Base-by-base conservation (phyloP, 2,329 filamentous ascomycete genomes). In the Dactylellina parvicollis region DNA sequence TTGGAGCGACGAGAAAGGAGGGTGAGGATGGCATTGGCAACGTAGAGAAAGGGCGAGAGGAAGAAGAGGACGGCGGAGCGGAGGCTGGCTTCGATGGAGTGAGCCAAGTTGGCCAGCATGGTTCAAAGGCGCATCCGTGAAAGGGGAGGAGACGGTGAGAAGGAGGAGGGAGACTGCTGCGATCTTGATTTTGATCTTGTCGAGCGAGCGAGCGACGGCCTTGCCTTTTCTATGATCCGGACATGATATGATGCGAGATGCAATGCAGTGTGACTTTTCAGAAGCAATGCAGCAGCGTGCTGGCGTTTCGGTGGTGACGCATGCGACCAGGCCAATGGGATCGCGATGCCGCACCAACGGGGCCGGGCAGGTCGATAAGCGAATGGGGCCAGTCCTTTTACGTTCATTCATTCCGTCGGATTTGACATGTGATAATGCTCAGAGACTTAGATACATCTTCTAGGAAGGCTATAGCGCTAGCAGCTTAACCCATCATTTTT, bases 231-330 rank as follows among this genome's bases (percentile, higher is more conserved):
- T 12, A 32, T 5, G 5, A 32, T 38, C 34, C 16, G 34, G 4
- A 4, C 4, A 7, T n/a, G 32, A 12, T 32, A 38, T 14, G 12
- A 38, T 30, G 10, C 14, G 22, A 52, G 36, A 34, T 65, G 67
- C 52, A 46, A 71, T 72, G 67, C 67, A 62, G 28, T 47, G 59
- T 72, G 67, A 72, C 59, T 64, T 64, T 55, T 46, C 46, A n/a
- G 18, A 36, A n/a, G 18, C 28, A 28, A 40, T 40, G 24, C 57
- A 56, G 16, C n/a, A 9, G 2, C 16, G 4, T 14, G 18, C 16
- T n/a, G 12, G 16, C 16, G 30, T 7, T 42, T 49, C 38, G 14
- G 16, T 50, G 42, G 61, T 70, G 65, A 70, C 56, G 66, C 30
- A 72, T 64, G 67, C 67, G 55, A 56, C 36, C 59, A 42, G 30